These are phyloP conservation scores for Amborella trichopoda DNA, from an alignment of 164 flowering plant genomes.

Conservation along the genomic window DNA sequence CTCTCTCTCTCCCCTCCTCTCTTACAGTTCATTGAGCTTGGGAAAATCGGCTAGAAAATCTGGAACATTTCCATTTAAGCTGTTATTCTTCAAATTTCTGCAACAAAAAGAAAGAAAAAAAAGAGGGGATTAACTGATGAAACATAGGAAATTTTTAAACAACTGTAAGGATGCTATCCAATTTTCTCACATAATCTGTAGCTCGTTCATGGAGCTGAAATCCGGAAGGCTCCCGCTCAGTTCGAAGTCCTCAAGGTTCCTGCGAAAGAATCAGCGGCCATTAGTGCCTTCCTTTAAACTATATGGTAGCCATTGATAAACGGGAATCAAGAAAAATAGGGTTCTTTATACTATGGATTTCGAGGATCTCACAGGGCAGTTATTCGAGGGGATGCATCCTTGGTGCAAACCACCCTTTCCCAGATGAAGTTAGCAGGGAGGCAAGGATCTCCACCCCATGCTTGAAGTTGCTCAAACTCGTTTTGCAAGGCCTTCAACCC, in stretches of 20 bases:
- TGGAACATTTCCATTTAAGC: background rate
- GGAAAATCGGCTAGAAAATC: conserved; percentile 19
- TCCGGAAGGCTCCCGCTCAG: conserved; percentile 30
- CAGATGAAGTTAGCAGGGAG: conserved; percentile 24
- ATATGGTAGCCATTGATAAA: background rate
- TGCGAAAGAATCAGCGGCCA: conserved; percentile 3
- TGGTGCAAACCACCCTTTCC: conserved; percentile 34
- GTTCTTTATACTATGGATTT: background rate
- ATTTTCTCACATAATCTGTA: conserved; percentile 25
- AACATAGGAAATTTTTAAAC: background rate
- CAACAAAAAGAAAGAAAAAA: background rate
- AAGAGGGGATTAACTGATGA: background rate
- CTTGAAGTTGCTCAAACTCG: conserved; percentile 6
- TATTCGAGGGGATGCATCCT: conserved; percentile 11
- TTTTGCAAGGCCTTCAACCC: conserved; percentile 17
- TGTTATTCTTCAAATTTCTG: conserved; percentile 1
- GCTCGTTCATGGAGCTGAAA: conserved; percentile 33
- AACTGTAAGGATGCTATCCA: background rate
- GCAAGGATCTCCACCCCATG: conserved; percentile 34
- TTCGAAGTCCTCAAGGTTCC: conserved; percentile 20
- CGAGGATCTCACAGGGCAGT: background rate
- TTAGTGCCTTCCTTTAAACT: background rate
- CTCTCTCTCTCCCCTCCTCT: too few relatives aligned
- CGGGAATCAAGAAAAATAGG: background rate
- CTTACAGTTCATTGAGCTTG: conserved; percentile 19